Percentiles rank a stretch among this genome's conserved stretches.
Evolutionary conservation across 2,329 filamentous ascomycete genomes (phyloP).

Genomic region (Aspergillus sp.): DNA sequence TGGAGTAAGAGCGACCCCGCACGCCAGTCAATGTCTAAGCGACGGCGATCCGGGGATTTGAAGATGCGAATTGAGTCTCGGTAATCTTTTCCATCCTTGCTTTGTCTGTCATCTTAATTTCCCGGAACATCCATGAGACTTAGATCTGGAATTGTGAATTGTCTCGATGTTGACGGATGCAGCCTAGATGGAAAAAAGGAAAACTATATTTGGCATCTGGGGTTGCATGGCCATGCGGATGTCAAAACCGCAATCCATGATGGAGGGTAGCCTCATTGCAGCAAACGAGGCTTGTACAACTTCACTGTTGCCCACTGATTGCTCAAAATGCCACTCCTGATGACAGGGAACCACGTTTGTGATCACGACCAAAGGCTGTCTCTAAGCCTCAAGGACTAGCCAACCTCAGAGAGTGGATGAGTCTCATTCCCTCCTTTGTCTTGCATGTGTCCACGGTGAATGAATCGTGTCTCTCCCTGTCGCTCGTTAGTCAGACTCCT

Average conservation of each 20-base stretch:
- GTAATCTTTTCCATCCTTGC: not conserved
- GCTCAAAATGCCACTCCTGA: not conserved
- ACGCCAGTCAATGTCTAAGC: not conserved
- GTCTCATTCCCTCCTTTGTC: constrained; percentile 18
- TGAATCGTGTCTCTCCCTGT: not conserved
- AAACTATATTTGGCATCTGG: not conserved
- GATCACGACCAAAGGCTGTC: constrained; percentile 4
- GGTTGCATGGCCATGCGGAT: not conserved
- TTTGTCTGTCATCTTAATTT: not conserved
- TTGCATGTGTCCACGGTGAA: not conserved
- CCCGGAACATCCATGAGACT: too few species aligned
- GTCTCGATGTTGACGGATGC: not conserved
- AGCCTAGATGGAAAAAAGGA: not conserved
- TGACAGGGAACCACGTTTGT: not conserved
- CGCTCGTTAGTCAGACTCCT: not conserved
- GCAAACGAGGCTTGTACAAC: not conserved
- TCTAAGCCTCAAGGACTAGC: not conserved
- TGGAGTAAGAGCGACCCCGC: not conserved
- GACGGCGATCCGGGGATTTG: not conserved
- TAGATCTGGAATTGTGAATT: not conserved
- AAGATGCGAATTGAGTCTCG: not conserved
- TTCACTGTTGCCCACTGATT: not conserved
- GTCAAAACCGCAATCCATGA: not conserved
- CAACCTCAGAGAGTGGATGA: not conserved
- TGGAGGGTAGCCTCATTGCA: not conserved